phyloP scores from a whole-genome alignment of 2,329 filamentous ascomycete genomes.

The Epichloe baconii region DNA sequence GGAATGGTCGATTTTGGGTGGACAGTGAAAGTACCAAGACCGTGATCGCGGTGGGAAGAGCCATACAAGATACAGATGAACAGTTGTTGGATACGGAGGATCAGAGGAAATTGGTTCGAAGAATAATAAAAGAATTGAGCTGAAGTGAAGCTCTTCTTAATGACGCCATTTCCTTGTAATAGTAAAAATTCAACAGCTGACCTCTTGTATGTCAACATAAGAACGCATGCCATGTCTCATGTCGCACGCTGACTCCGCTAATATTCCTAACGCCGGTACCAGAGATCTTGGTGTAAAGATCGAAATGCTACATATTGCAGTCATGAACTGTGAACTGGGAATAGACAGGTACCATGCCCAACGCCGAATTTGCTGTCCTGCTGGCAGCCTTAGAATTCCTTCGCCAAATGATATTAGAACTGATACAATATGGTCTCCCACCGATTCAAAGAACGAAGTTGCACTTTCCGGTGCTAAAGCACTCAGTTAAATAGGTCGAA shows the following conservation, averaged over 20 bases:
- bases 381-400: background rate
- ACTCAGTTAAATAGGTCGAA: too few relatives aligned
- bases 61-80: slow-evolving; percentile 66
- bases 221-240: background rate
- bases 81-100: slow-evolving; percentile 47
- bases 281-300: background rate
- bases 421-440: background rate
- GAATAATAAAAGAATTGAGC: slow-evolving; percentile 46
- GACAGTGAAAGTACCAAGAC: slow-evolving; percentile 62
- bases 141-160: slow-evolving; percentile 23
- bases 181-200: background rate
- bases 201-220: background rate
- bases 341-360: background rate
- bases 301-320: background rate
- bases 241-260: background rate
- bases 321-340: background rate
- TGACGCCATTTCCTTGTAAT: background rate
- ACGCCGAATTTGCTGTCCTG: background rate
- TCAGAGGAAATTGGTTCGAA: slow-evolving; percentile 59
- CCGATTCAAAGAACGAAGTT: background rate
- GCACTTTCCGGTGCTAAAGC: too few relatives aligned
- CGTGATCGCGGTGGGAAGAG: slow-evolving; percentile 65
- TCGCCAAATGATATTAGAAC: background rate
- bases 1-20: slow-evolving; percentile 89
- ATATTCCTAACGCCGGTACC: background rate